Evolutionary conservation across 176 grass and related monocot genomes (phyloP), one percentile per base, ranked within the genome.

Genomic region (Zizania latifolia): DNA sequence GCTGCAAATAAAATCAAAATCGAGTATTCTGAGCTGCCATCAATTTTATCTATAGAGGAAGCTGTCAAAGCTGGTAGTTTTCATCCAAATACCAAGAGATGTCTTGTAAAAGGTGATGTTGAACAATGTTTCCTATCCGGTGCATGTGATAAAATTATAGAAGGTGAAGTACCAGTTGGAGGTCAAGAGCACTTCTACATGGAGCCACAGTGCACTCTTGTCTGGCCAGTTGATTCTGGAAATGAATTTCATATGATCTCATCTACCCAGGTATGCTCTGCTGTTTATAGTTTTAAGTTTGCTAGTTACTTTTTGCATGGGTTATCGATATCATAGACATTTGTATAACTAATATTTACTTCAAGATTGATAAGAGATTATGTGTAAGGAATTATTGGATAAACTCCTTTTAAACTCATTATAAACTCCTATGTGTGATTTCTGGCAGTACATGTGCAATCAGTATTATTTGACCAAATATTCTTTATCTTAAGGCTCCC

Each of bases 241-340:
- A 89, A 97, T 91, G 94, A 97, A 89, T 74, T 97, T 65, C 94
- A 97, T 85, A 93, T 97, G 91, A 83, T 97, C 74, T 93, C 94
- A 63, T 97, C 94, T 70, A 97, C 94, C 50, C 94, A 97, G 83
- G 94, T 93, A 93, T 75, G 83, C 62, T 57, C 59, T 67, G 6
- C 56, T 83, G 10, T 39, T 89, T 74, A n/a, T 22, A 57, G 46
- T 39, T 77, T 66, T 31, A 57, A 39, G 64, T 60, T 54, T 27
- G 8, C 19, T 51, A 8, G 1, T 19, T 51, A 19, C 8, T 51
- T 5, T 51, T 51, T 51, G 46, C 46, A 21, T 51, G 46, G 46
- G 21, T 1, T 51, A 45, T 51, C 21, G 17, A 51, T 51, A 51
- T 51, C 17, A 6, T 51, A 21, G 46, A 51, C 46, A 51, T 48